Evolutionary conservation across 345 rosid genomes (phyloP), one percentile per base, ranked within the genome.

Genomic region (Arabis alpina): DNA sequence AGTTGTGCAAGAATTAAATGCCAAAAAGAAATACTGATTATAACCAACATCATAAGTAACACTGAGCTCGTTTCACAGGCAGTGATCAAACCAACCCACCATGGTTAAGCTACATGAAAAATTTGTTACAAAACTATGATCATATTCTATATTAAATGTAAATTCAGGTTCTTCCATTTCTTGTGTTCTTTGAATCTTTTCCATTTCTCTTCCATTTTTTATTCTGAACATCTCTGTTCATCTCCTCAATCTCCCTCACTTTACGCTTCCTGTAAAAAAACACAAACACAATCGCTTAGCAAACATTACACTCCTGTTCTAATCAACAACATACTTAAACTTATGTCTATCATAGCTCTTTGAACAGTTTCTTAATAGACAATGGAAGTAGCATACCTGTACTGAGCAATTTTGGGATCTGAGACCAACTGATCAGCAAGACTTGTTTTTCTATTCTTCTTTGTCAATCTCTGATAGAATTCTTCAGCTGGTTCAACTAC

Each of bases 361-460:
- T 32, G 5, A 32, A 34, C 32, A 2, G 15, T 3, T 42, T 74
- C 8, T 34, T 34, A 25, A 12, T 2, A 30, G 44, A 52, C 24
- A 4, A 23, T 23, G 32, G 14, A 7, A 56, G 54, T 66, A 53
- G 44, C 76, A 55, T 64, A 88, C 99, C 97, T 86, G 87, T 89
- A 94, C n/a, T 83, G 80, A 47, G 68, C 53, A 53, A 80, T 66
- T 30, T 56, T 55, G 25, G 79, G 77, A 69, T 91, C 96, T 65
- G 87, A 78, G 44, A 91, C 84, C 74, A 94, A 82, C 74, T 91
- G 97, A 6, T 94, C 99, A 6, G 98, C 93, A 72, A 92, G 77
- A 58, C 81, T 84, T 36, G 84, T 52, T 78, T 82, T 94, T 78
- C 96, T 94, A 80, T 94, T 88, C 86, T 88, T 91, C 82, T 87